Percentiles rank a stretch among this genome's conserved stretches.
These are phyloP conservation scores for Toxicodendron radicans DNA, from an alignment of 345 rosid genomes.

Conservation along the genomic window DNA sequence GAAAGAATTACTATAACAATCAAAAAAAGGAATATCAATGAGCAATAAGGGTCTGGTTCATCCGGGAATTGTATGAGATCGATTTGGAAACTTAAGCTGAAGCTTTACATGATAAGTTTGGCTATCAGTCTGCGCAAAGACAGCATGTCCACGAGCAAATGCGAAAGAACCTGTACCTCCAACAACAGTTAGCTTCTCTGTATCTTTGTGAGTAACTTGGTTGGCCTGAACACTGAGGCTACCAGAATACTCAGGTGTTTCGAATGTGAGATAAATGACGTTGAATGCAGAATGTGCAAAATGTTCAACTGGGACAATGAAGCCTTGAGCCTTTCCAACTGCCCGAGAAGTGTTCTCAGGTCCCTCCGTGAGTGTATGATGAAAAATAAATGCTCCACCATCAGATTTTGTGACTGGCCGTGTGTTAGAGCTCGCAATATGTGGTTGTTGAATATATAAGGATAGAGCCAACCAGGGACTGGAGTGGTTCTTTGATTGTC, in stretches of 20 bases:
- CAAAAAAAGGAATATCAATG: neutral
- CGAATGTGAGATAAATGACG: conserved; percentile 64
- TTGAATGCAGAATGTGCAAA: conserved; percentile 70
- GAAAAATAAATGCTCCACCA: conserved; percentile 63
- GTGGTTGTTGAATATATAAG: conserved; percentile 66
- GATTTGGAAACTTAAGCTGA: conserved; percentile 60
- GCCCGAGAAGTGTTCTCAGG: conserved; percentile 67
- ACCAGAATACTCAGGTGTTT: conserved; percentile 53
- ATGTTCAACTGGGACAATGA: conserved; percentile 58
- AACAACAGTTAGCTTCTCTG: conserved; percentile 57
- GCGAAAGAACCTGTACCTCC: conserved; percentile 90
- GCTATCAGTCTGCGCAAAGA: conserved; percentile 38
- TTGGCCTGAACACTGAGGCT: conserved; percentile 66
- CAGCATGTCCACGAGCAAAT: conserved; percentile 71
- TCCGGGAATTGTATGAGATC: conserved; percentile 48
- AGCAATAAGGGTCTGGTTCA: conserved; percentile 20
- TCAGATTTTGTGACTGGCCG: conserved; percentile 8
- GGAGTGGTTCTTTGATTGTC: conserved; percentile 13
- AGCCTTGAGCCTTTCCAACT: conserved; percentile 77
- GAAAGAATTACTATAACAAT: neutral
- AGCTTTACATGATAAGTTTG: conserved; percentile 69
- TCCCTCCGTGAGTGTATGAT: conserved; percentile 59
- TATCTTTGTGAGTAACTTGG: conserved; percentile 31
- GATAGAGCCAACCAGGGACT: conserved; percentile 65
- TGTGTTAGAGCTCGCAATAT: conserved; percentile 20